Evolutionary conservation across 176 grass and related monocot species (phyloP), one percentile per base, ranked within the genome.

Genomic region (Musa beccarii): DNA sequence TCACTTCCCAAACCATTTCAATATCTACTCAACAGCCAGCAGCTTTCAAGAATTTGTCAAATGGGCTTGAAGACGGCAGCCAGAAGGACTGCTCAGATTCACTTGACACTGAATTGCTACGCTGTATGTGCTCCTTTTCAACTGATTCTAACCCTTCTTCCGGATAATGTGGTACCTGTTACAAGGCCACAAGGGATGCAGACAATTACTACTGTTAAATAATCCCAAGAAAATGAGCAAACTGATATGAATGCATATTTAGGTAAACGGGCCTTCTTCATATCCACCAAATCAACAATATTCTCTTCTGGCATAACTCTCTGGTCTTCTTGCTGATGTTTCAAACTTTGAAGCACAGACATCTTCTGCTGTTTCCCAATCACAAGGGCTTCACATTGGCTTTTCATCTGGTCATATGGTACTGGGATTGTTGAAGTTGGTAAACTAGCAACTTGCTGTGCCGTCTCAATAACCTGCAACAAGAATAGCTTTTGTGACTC

Each of bases 31-130:
- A 94, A 70, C 86, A 82, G 68, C 95, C 95, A 76, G 91, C 95
- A 69, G 95, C 95, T 87, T 91, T 94, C 76, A 99, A 76, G 77
- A 99, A 99, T 72, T 94, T 94, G 83, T 99, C 95, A 19, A 89
- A 99, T 6, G 95, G 95, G 79, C 90, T 99, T 34, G 95, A 83
- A 54, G 91, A 86, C 5, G 95, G 95, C 57, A 99, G 68, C 81
- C 95, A 85, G 73, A 99, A 92, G 6, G 91, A 99, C 52, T 73
- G 84, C 14, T 99, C 86, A 10, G 77, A 91, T 19, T 84, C 88
- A 10, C 88, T 92, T 9, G 91, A 84, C 54, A 79, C 52, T 11
- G 91, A 94, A 84, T 89, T 86, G 10, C 75, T 81, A 24, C 86
- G 80, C 7, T 75, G 51, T 70, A 76, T 89, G 70, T 78, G 56